phyloP scores from a whole-genome alignment of 768 basidiomycete genomes.

The Kwoniella europaea region DNA sequence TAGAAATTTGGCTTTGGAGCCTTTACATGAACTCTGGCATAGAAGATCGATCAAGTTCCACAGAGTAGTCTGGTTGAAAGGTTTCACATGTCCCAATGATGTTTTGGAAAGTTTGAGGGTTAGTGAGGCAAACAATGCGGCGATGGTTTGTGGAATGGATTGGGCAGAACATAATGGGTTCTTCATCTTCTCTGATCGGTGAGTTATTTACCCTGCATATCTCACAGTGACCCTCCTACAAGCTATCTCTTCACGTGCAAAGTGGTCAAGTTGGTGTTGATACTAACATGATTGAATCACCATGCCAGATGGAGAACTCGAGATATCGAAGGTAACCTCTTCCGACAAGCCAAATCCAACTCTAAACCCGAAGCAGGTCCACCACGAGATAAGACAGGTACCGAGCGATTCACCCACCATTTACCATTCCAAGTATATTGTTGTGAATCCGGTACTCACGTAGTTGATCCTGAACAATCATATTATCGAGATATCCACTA shows the following conservation, averaged over 20 bases:
- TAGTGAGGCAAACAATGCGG: slow-evolving; percentile 85
- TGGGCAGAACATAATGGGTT: slow-evolving; percentile 98
- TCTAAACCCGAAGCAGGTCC: slow-evolving; percentile 89
- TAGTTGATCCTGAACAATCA: slow-evolving; percentile 92
- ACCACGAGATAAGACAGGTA: slow-evolving; percentile 81
- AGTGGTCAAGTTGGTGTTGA: neutral
- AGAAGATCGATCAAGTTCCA: slow-evolving; percentile 81
- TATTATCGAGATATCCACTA: slow-evolving; percentile 91
- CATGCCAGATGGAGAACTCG: slow-evolving; percentile 85
- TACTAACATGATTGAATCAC: neutral
- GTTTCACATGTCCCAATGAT: slow-evolving; percentile 98
- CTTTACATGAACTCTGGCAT: slow-evolving; percentile 77
- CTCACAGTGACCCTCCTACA: neutral
- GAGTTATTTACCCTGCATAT: slow-evolving; percentile 46
- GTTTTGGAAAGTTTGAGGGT: slow-evolving; percentile 94
- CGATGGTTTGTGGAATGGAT: slow-evolving; percentile 99
- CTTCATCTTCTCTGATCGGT: slow-evolving; percentile 98
- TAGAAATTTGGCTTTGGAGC: slow-evolving; percentile 89
- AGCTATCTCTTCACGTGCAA: neutral
- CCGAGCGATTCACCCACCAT: slow-evolving; percentile 83
- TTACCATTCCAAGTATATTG: slow-evolving; percentile 98
- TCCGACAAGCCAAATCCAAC: slow-evolving; percentile 93
- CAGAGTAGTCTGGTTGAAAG: slow-evolving; percentile 95
- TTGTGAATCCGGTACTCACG: slow-evolving; percentile 96
- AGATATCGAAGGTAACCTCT: slow-evolving; percentile 97